Percentiles rank a stretch among this genome's conserved stretches.
Evolutionary conservation across 768 basidiomycete species (phyloP).

Genomic region (Lentinula detonsa): DNA sequence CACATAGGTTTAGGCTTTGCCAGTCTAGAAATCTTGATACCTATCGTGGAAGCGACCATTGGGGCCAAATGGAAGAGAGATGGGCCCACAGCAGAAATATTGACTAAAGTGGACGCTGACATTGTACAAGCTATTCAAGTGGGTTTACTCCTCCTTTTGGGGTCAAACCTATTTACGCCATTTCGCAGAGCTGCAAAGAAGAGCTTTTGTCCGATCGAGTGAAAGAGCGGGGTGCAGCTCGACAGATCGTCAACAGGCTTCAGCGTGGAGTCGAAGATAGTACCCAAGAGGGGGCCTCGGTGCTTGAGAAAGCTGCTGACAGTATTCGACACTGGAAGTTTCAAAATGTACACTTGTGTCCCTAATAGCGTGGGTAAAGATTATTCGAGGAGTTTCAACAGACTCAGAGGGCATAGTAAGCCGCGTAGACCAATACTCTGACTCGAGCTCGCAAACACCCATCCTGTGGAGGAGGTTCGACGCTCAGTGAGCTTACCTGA

Average conservation of each 20-base stretch:
- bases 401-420: too few relatives aligned
- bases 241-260: slow-evolving; percentile 46
- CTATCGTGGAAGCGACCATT: slow-evolving; percentile 54
- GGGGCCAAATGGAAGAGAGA: slow-evolving; percentile 60
- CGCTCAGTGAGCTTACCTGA: too few relatives aligned
- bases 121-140: slow-evolving; percentile 78
- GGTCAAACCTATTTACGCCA: neutral
- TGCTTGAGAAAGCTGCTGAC: slow-evolving; percentile 61
- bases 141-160: slow-evolving; percentile 7
- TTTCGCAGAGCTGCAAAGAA: slow-evolving; percentile 62
- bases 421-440: too few relatives aligned
- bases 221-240: slow-evolving; percentile 41
- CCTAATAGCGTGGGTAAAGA: too few relatives aligned
- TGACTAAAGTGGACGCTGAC: slow-evolving; percentile 69
- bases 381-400: too few relatives aligned
- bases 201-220: slow-evolving; percentile 57
- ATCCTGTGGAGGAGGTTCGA: too few relatives aligned
- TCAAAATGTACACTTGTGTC: slow-evolving; percentile 14
- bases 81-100: slow-evolving; percentile 47
- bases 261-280: slow-evolving; percentile 52
- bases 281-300: slow-evolving; percentile 61
- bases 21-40: slow-evolving; percentile 50
- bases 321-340: slow-evolving; percentile 65
- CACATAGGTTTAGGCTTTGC: slow-evolving; percentile 66
- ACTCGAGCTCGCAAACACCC: too few relatives aligned